Conservation (phyloP, 116 monocot genomes). For the Cymodocea nodosa region DNA sequence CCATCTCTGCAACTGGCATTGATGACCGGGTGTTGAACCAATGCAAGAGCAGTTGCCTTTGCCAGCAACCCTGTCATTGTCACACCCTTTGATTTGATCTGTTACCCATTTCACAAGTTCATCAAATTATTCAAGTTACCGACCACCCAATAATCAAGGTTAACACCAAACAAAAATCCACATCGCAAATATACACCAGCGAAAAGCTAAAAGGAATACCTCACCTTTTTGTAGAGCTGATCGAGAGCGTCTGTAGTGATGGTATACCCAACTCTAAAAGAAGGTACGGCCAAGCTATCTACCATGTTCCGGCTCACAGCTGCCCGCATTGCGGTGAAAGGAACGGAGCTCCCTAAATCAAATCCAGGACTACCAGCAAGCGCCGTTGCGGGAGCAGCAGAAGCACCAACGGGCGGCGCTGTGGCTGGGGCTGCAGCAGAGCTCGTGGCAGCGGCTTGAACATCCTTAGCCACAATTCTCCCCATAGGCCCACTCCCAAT, state of each 20-base stretch:
- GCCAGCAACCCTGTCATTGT: conserved; percentile 92
- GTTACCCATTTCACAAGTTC: neutral
- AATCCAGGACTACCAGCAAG: conserved; percentile 14
- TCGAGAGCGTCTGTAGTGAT: conserved; percentile 79
- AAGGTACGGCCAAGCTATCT: conserved; percentile 75
- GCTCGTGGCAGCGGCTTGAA: conserved; percentile 37
- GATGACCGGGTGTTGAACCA: conserved; percentile 68
- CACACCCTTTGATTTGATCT: conserved; percentile 96
- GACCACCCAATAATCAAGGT: neutral
- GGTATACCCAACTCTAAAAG: conserved; percentile 90
- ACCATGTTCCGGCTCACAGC: conserved; percentile 91
- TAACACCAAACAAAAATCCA: neutral
- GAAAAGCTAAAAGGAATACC: neutral
- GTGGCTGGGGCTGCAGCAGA: neutral
- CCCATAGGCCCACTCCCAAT: conserved; percentile 75
- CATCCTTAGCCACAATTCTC: conserved; percentile 91
- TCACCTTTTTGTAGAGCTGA: conserved; percentile 78
- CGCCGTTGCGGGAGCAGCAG: conserved; percentile 7
- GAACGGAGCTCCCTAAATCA: conserved; percentile 48
- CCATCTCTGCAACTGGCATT: conserved; percentile 96
- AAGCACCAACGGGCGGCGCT: neutral
- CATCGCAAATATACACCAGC: neutral
- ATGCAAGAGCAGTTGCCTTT: conserved; percentile 80
- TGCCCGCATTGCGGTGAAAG: conserved; percentile 91
- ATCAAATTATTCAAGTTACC: neutral